These are phyloP conservation scores for Lactarius indigo DNA, from an alignment of 768 basidiomycete genomes.

Conservation along the genomic window DNA sequence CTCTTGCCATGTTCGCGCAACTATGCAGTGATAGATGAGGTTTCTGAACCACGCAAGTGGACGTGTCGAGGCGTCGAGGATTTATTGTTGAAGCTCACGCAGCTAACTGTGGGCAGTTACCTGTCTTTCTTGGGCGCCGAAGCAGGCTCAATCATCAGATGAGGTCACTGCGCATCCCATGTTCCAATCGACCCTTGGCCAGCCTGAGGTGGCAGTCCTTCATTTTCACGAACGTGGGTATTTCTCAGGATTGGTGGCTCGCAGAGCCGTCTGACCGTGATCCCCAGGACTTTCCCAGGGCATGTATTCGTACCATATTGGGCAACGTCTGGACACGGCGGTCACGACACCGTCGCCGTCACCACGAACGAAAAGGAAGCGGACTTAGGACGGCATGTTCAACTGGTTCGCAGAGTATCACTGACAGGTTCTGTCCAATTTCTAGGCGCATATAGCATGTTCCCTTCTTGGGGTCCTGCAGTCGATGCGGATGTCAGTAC, in stretches of 20 bases:
- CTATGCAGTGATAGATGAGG: slow-evolving; percentile 33
- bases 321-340: slow-evolving; percentile 61
- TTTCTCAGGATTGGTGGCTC: not conserved
- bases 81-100: slow-evolving; percentile 50
- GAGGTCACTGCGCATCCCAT: slow-evolving; percentile 50
- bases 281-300: no score
- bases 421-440: slow-evolving; percentile 51
- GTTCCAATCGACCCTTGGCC: slow-evolving; percentile 43
- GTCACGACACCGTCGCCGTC: slow-evolving; percentile 71
- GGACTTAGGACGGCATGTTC: slow-evolving; percentile 58
- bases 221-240: slow-evolving; percentile 40
- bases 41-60: slow-evolving; percentile 31
- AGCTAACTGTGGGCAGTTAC: slow-evolving; percentile 52
- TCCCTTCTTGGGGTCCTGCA: slow-evolving; percentile 63
- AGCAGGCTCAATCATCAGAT: slow-evolving; percentile 54
- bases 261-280: slow-evolving; percentile 13
- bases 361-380: slow-evolving; percentile 59
- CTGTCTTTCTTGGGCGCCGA: slow-evolving; percentile 52
- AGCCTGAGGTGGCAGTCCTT: slow-evolving; percentile 45
- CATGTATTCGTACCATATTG: slow-evolving; percentile 72
- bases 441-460: slow-evolving; percentile 35
- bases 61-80: slow-evolving; percentile 42
- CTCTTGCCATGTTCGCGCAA: no score
- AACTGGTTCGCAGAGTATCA: slow-evolving; percentile 57
- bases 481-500: slow-evolving; percentile 54